phyloP scores from a whole-genome alignment of 345 rosid species.

The thale cress (Arabidopsis thaliana) region TAIR10.1 NC_003076.8:3924501-3925000 shows the following conservation, averaged over 20 bases:
- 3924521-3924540: slow-evolving; percentile 84
- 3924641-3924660: slow-evolving; percentile 35
- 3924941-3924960: slow-evolving; percentile 1
- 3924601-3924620: background rate
- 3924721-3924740: slow-evolving; percentile 75
- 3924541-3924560: slow-evolving; percentile 61
- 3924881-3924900: slow-evolving; percentile 87
- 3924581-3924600: slow-evolving; percentile 24
- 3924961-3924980: background rate
- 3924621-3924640: background rate
- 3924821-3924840: background rate
- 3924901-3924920: slow-evolving; percentile 92
- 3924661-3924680: slow-evolving; percentile 45
- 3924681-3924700: slow-evolving; percentile 40
- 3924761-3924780: slow-evolving; percentile 56
- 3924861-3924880: slow-evolving; percentile 76
- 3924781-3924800: slow-evolving; percentile 6
- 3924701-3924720: slow-evolving; percentile 59
- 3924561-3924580: slow-evolving; percentile 57
- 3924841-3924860: background rate
- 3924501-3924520: slow-evolving; percentile 91
- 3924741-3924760: slow-evolving; percentile 71
- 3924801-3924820: background rate
- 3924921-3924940: slow-evolving; percentile 77
- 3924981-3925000: background rate